Evolutionary conservation across 257 asterid species (phyloP).

Genomic region (Solanum ossicruentum): DNA sequence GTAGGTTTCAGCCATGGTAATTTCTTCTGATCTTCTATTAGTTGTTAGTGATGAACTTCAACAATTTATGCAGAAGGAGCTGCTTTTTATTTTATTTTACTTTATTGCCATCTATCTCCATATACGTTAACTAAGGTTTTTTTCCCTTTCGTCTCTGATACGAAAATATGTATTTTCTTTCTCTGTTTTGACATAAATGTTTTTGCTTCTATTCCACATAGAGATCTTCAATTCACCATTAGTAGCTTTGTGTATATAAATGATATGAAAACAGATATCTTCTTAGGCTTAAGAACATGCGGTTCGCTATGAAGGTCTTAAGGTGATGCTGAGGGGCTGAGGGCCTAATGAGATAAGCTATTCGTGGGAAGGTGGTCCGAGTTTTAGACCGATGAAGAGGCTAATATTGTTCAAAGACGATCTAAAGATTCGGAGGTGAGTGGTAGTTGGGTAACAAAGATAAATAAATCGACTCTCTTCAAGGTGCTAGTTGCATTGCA

Average conservation of each 20-base stretch:
- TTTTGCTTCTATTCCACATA: background rate
- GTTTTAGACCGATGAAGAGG: background rate
- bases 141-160: background rate
- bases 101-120: background rate
- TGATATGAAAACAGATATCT: background rate
- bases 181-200: background rate
- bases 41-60: background rate
- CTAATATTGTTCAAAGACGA: background rate
- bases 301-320: background rate
- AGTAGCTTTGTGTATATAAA: background rate
- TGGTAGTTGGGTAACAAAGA: background rate
- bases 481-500: background rate
- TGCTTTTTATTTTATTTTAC: background rate
- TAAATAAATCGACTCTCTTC: background rate
- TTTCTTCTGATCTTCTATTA: constrained; percentile 7
- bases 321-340: background rate
- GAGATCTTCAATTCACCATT: background rate
- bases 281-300: background rate
- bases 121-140: background rate
- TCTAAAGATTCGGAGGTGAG: background rate
- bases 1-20: constrained; percentile 99
- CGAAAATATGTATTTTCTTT: background rate
- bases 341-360: background rate
- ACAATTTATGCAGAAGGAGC: background rate
- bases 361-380: background rate